phyloP scores from a whole-genome alignment of 1,284 basidiomycete species.

The Ustilago esculenta region DNA sequence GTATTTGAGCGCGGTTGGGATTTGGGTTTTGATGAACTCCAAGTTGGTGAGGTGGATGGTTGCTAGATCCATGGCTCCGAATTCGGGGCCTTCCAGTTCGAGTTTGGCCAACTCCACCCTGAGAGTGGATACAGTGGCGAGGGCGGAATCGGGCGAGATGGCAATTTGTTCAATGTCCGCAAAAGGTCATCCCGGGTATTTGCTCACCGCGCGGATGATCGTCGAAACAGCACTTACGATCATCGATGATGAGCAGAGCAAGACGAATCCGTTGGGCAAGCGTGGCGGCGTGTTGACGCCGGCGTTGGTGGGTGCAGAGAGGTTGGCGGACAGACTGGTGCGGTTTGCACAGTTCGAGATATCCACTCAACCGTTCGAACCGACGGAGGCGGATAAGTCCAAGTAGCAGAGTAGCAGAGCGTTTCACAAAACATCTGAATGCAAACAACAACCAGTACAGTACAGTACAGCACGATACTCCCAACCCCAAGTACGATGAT shows the following conservation, averaged over 20 bases:
- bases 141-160: conserved; percentile 68
- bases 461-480: no score
- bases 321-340: conserved; percentile 75
- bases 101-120: conserved; percentile 6
- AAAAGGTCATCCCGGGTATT: conserved; percentile 83
- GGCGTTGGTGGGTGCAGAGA: conserved; percentile 78
- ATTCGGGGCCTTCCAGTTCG: conserved; percentile 29
- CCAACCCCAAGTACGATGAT: no score
- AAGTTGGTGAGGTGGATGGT: conserved; percentile 8
- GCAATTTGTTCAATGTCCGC: conserved; percentile 75
- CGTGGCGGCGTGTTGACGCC: conserved; percentile 81
- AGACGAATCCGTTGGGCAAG: conserved; percentile 69
- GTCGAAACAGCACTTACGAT: conserved; percentile 79
- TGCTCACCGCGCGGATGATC: conserved; percentile 76
- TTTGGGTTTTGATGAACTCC: conserved; percentile 45
- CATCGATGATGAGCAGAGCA: conserved; percentile 70
- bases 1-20: conserved; percentile 68
- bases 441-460: no score
- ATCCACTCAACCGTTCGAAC: conserved; percentile 41
- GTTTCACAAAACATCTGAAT: no score
- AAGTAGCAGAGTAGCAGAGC: neutral
- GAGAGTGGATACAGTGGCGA: conserved; percentile 65
- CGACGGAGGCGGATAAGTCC: conserved; percentile 6
- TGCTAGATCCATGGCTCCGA: conserved; percentile 12
- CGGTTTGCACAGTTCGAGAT: conserved; percentile 73